These are phyloP conservation scores for Leishmania turanica DNA, from an alignment of 208 protist species.

Conservation along the genomic window DNA sequence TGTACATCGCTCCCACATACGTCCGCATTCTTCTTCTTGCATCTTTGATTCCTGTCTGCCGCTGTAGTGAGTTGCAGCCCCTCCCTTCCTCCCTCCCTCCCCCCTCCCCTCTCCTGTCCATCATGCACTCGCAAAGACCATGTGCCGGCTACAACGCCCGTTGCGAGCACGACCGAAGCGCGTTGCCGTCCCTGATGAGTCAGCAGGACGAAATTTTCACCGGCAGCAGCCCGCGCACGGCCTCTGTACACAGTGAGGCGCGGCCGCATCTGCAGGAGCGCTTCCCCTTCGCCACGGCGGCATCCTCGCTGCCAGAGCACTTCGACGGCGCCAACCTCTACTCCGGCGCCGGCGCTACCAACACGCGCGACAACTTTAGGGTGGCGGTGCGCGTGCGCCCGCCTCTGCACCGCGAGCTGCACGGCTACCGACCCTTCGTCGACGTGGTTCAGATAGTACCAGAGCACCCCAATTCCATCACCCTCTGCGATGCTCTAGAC, in stretches of 20 bases:
- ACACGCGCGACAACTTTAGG: constrained; percentile 63
- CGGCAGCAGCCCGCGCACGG: constrained; percentile 20
- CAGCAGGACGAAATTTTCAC: constrained; percentile 24
- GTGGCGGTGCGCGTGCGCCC: constrained; percentile 91
- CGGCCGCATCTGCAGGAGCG: neutral
- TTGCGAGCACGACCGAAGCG: constrained; percentile 14
- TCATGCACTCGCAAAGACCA: constrained; percentile 13
- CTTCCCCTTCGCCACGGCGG: constrained; percentile 1
- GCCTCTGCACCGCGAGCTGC: constrained; percentile 77
- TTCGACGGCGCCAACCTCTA: constrained; percentile 36
- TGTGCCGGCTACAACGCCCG: neutral
- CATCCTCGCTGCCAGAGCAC: constrained; percentile 21
- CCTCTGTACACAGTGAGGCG: constrained; percentile 19
- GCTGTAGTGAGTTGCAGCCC: neutral
- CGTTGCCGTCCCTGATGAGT: constrained; percentile 7
- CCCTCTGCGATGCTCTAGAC: constrained; percentile 77
- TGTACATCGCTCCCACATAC: neutral
- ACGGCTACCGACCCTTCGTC: constrained; percentile 58
- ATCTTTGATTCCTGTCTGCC: neutral
- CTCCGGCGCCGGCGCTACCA: constrained; percentile 8
- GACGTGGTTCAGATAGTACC: constrained; percentile 64
- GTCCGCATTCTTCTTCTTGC: neutral
- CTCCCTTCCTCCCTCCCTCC: neutral
- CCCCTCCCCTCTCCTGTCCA: neutral
- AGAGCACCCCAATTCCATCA: constrained; percentile 56